These are phyloP conservation scores for Bryoerythrophyllum caledonicum DNA, from an alignment of 225 moss, liverwort and hornwort genomes.

Conservation along the genomic window DNA sequence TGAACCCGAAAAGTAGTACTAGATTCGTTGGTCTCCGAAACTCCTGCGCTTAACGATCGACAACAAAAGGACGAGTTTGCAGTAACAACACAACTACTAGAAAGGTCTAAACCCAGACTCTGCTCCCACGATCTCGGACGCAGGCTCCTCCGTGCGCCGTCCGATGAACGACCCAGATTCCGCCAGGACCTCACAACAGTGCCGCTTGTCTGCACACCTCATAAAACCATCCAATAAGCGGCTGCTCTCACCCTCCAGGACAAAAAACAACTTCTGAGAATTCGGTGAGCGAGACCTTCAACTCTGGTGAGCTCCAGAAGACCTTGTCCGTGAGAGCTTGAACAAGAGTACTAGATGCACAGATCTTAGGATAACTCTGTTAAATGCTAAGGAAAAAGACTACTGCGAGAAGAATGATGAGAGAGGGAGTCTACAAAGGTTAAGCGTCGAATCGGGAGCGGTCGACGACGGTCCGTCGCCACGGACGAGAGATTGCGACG, in stretches of 20 bases:
- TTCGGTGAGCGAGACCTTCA: too few relatives aligned
- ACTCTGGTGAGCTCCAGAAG: too few relatives aligned
- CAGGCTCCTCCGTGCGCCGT: not conserved
- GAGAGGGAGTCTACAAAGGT: too few relatives aligned
- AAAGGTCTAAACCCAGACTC: not conserved
- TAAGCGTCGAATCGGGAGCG: too few relatives aligned
- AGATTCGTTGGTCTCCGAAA: too few relatives aligned
- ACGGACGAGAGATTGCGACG: conserved; percentile 3
- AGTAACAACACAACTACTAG: not conserved
- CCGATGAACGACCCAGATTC: not conserved
- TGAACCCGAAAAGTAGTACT: not conserved
- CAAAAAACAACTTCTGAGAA: too few relatives aligned
- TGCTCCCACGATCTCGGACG: not conserved
- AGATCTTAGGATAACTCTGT: too few relatives aligned
- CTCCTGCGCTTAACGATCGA: not conserved
- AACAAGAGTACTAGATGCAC: too few relatives aligned
- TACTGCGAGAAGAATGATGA: too few relatives aligned
- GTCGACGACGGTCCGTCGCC: not conserved
- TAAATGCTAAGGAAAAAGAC: too few relatives aligned
- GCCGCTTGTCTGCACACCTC: not conserved
- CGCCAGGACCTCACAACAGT: not conserved
- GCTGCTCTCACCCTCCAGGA: not conserved
- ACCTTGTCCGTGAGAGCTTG: too few relatives aligned
- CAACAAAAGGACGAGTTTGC: not conserved
- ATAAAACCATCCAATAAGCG: not conserved